Percentiles rank a stretch among this genome's conserved stretches.
phyloP scores from a whole-genome alignment of 306 rosid genomes.

The Vicia villosa region DNA sequence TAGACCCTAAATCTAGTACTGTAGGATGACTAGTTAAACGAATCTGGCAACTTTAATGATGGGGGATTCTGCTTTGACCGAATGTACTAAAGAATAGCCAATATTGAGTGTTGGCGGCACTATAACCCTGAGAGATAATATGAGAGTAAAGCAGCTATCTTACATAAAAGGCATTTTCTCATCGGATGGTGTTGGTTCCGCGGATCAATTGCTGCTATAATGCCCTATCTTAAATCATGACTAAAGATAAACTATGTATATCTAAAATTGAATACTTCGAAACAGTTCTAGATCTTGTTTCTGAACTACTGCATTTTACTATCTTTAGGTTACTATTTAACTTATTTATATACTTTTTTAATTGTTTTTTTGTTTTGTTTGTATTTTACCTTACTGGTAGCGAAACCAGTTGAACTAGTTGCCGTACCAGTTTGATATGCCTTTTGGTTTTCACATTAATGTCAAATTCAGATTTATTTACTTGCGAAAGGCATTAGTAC shows the following conservation, averaged over 20 bases:
- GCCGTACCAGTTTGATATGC: background rate
- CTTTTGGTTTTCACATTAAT: background rate
- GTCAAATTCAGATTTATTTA: too few species aligned
- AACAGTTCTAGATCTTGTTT: too few species aligned
- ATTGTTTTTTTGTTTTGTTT: background rate
- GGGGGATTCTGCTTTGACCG: conserved; percentile 1
- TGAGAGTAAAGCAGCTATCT: conserved; percentile 9
- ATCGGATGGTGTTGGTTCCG: background rate
- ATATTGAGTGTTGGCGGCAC: conserved; percentile 23
- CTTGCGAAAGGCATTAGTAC: background rate
- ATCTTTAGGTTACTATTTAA: conserved; percentile 1
- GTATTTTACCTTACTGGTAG: background rate
- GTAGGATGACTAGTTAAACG: background rate
- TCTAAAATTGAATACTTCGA: background rate
- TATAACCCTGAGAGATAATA: conserved; percentile 2
- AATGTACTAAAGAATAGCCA: background rate
- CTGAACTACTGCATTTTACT: conserved; percentile 2
- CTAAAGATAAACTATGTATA: background rate
- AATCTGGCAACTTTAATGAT: background rate
- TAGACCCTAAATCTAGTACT: background rate
- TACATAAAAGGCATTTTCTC: background rate
- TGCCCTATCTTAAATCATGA: background rate
- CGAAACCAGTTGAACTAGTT: conserved; percentile 6
- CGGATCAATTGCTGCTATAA: background rate
- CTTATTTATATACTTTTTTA: background rate